Percentiles rank a stretch among this genome's conserved stretches.
Conservation (phyloP, 2,329 filamentous ascomycete genomes). For the Cordyceps pruinosa region DNA sequence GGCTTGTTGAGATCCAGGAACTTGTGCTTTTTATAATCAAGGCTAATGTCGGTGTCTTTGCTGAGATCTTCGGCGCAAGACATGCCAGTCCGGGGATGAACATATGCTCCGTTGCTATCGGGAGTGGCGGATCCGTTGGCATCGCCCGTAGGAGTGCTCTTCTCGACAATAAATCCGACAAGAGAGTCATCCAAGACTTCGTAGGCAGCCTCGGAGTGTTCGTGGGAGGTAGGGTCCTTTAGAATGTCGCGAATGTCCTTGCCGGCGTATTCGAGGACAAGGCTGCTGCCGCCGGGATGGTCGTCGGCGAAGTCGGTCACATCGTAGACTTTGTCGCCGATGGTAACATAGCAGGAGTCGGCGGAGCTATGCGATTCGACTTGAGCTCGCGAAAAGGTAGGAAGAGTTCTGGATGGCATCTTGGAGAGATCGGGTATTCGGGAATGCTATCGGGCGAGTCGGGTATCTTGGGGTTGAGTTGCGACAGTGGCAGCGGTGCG, state of each 20-base stretch:
- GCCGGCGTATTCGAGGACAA: conserved; percentile 84
- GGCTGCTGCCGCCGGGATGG: conserved; percentile 82
- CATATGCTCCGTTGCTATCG: conserved; percentile 24
- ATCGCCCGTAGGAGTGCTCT: conserved; percentile 35
- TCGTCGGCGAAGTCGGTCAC: conserved; percentile 84
- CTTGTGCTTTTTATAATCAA: conserved; percentile 84
- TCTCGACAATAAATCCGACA: conserved; percentile 69
- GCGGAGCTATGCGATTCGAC: conserved; percentile 72
- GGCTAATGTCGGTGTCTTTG: conserved; percentile 68
- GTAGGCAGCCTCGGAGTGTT: conserved; percentile 88
- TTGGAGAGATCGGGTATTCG: conserved; percentile 11
- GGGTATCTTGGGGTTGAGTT: not conserved
- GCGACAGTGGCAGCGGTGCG: not conserved
- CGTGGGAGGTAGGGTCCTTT: conserved; percentile 74
- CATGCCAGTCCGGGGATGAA: conserved; percentile 73
- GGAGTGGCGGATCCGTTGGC: conserved; percentile 17
- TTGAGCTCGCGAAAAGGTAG: conserved; percentile 74
- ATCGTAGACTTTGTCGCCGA: conserved; percentile 89
- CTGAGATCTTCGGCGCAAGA: conserved; percentile 79
- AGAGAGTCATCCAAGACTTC: conserved; percentile 85
- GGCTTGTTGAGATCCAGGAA: conserved; percentile 86
- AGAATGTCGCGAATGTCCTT: conserved; percentile 80
- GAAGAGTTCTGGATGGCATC: conserved; percentile 78
- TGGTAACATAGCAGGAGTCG: conserved; percentile 87
- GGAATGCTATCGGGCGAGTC: not conserved